A percentile compares a stretch with the other conserved stretches of the same genome.
These are phyloP conservation scores for Batkoa obscura DNA, from an alignment of 371 early-diverging fungal genomes.

Conservation along the genomic window DNA sequence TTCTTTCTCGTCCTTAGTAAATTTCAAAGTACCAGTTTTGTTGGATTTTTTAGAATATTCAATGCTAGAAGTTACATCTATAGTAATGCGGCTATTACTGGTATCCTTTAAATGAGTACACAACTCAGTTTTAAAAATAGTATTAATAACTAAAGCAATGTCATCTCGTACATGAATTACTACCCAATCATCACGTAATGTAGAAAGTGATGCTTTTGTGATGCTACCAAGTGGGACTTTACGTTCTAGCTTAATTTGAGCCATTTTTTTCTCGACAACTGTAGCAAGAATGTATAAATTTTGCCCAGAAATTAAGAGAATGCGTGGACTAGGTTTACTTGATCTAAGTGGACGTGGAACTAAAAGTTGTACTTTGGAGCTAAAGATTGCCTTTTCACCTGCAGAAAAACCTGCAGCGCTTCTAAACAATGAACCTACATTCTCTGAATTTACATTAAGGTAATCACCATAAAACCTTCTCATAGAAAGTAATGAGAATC, in stretches of 20 bases:
- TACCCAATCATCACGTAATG: conserved; percentile 66
- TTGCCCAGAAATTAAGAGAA: conserved; percentile 40
- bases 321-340: conserved; percentile 53
- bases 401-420: conserved; percentile 12
- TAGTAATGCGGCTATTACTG: conserved; percentile 30
- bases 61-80: conserved; percentile 31
- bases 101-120: conserved; percentile 3
- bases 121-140: conserved; percentile 13
- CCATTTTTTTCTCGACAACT: conserved; percentile 28
- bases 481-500: conserved; percentile 65
- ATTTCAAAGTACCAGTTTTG: conserved; percentile 53
- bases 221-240: conserved; percentile 27
- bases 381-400: conserved; percentile 41
- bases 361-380: conserved; percentile 36
- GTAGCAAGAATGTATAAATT: conserved; percentile 34
- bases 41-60: conserved; percentile 56
- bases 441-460: conserved; percentile 33
- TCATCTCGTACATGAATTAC: conserved; percentile 66
- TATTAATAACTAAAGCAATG: conserved; percentile 45
- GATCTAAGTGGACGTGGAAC: conserved; percentile 63
- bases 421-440: conserved; percentile 31
- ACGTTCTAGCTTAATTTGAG: conserved; percentile 28
- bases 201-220: conserved; percentile 34
- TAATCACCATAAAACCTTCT: conserved; percentile 87
- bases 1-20: conserved; percentile 47